These are phyloP conservation scores for Harrya chromipes DNA, from an alignment of 768 basidiomycete species.

Conservation along the genomic window DNA sequence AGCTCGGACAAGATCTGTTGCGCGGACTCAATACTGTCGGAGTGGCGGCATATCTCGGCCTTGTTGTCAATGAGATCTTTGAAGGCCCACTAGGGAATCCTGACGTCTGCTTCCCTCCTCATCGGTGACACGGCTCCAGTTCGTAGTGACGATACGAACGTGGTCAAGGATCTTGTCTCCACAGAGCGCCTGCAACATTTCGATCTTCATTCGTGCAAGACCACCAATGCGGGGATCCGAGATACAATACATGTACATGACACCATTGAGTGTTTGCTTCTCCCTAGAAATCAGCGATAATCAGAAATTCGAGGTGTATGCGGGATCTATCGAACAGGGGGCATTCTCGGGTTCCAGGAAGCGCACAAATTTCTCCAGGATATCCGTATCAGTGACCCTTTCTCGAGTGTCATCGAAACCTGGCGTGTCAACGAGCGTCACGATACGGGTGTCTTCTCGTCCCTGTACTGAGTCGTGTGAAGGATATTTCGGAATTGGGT, in stretches of 20 bases:
- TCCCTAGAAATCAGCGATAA: neutral
- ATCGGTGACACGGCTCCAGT: slow-evolving; percentile 39
- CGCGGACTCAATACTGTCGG: slow-evolving; percentile 38
- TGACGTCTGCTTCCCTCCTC: slow-evolving; percentile 27
- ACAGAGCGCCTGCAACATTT: slow-evolving; percentile 46
- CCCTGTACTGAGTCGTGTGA: neutral
- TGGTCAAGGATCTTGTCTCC: slow-evolving; percentile 40
- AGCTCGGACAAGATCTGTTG: slow-evolving; percentile 39
- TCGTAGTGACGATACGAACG: slow-evolving; percentile 46
- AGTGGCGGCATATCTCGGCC: slow-evolving; percentile 38
- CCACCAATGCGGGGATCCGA: slow-evolving; percentile 41
- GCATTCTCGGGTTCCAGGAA: neutral
- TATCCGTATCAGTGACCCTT: slow-evolving; percentile 16
- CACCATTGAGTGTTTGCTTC: slow-evolving; percentile 32
- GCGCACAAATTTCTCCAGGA: slow-evolving; percentile 13
- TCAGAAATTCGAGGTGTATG: neutral
- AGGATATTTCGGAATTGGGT: slow-evolving; percentile 6
- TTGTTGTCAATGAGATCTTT: slow-evolving; percentile 41
- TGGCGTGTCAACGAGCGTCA: slow-evolving; percentile 19
- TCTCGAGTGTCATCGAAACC: slow-evolving; percentile 9
- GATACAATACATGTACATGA: slow-evolving; percentile 47
- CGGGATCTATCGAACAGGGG: neutral
- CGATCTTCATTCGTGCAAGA: slow-evolving; percentile 39
- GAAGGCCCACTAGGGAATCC: slow-evolving; percentile 34
- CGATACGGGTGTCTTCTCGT: neutral